Evolutionary conservation across 192 early-diverging fungal genomes (phyloP).

Genomic region (Rhizophagus sp.): DNA sequence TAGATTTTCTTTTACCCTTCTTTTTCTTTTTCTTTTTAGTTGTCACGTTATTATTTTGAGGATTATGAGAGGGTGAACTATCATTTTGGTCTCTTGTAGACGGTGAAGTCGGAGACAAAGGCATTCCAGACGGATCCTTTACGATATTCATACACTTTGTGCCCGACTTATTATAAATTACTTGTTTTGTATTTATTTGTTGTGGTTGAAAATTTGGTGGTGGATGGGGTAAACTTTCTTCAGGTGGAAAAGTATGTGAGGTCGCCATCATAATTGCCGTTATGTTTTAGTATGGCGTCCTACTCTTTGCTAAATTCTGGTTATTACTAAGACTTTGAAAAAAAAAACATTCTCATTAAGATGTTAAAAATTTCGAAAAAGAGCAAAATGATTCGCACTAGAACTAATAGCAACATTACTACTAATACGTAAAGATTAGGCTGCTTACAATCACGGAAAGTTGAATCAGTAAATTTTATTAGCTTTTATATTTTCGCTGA

Average conservation of each 20-base stretch:
- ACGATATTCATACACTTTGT: conserved; percentile 33
- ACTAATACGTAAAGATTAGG: background rate
- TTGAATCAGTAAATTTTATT: background rate
- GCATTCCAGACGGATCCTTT: conserved; percentile 13
- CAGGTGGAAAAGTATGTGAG: conserved; percentile 28
- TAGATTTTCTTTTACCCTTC: conserved; percentile 29
- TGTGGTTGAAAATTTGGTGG: conserved; percentile 24
- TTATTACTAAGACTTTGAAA: background rate
- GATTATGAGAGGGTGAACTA: background rate
- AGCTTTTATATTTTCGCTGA: background rate
- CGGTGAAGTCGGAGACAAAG: conserved; percentile 25
- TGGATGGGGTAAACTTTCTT: conserved; percentile 29
- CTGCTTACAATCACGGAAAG: conserved; percentile 5
- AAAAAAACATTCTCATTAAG: conserved; percentile 1
- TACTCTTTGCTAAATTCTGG: conserved; percentile 8
- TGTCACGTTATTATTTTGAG: conserved; percentile 6
- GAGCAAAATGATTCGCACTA: background rate
- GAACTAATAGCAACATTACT: background rate
- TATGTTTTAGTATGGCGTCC: conserved; percentile 13
- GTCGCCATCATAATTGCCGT: conserved; percentile 34
- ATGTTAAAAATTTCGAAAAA: background rate
- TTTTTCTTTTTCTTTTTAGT: conserved; percentile 30
- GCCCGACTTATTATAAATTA: conserved; percentile 32
- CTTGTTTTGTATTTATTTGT: conserved; percentile 25
- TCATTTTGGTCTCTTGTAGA: background rate